Base-by-base conservation (phyloP, 129 eudicot species). In the Silybum marianum region DNA sequence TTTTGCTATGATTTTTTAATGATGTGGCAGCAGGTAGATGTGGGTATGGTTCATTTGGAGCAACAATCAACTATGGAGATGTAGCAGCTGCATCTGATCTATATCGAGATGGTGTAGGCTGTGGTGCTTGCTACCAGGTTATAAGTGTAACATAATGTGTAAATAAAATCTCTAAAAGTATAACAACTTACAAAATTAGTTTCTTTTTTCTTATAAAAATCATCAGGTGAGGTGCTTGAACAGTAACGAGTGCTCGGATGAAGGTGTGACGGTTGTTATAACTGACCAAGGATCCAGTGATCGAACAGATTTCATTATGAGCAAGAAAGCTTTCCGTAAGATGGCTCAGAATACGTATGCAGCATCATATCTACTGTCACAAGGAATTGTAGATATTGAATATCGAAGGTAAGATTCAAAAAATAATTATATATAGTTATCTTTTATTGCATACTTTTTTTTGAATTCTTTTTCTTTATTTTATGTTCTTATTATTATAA, bases 41-140 rank as follows among this genome's bases (percentile, higher is more conserved):
- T 67, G 97, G 95, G 25, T 93, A 83, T 42, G 95, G 95, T 39
- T 71, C 89, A 22, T 87, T 92, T 72, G 97, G 97, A 73, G 93
- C 95, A 51, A 93, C 83, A 25, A 89, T 93, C 22, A 90, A 93
- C 34, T 80, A 90, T 70, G 97, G 97, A 25, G 79, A 93, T 78
- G 97, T 93, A 8, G 85, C 93, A 40, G 96, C 90, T 32, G 96
- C 88, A 69, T 93, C 96, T 36, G 89, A 93, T 81, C 96, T 93
- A 67, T 90, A 90, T 51, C 86, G 88, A 24, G 89, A 87, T 80
- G 97, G 97, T 74, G 75, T 90, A 30, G 97, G 97, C 54, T 93
- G 97, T 76, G 97, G 97, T 84, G 92, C 97, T 48, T 93, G 97
- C 77, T 90, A 90, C 81, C 96, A 93, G 93, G 95, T 92, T 14